Evolutionary conservation across 2,329 filamentous ascomycete species (phyloP).

Genomic region (Aspergillus proliferans): DNA sequence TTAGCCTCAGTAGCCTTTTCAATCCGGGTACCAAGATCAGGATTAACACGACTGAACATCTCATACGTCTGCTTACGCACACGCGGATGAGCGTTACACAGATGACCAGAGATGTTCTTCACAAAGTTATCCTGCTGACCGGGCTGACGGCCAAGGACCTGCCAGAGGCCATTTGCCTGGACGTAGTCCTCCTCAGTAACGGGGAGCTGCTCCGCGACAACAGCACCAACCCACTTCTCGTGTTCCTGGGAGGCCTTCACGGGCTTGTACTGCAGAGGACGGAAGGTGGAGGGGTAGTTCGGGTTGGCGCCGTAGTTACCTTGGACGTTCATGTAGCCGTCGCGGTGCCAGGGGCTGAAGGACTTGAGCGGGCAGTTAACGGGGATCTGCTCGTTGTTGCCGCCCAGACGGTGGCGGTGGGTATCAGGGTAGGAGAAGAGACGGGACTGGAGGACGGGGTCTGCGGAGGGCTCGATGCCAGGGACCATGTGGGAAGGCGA

Average conservation of each 20-base stretch:
- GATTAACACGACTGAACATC: slow-evolving; percentile 56
- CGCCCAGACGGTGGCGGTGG: slow-evolving; percentile 57
- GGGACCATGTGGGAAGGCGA: slow-evolving; percentile 61
- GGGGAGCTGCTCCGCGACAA: slow-evolving; percentile 34
- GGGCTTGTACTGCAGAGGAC: slow-evolving; percentile 30
- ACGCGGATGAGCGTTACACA: slow-evolving; percentile 49
- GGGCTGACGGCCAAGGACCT: slow-evolving; percentile 36
- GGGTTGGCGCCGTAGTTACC: slow-evolving; percentile 58
- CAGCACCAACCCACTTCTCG: slow-evolving; percentile 39
- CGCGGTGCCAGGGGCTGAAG: slow-evolving; percentile 63
- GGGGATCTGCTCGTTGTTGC: slow-evolving; percentile 60
- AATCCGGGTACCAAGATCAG: slow-evolving; percentile 49
- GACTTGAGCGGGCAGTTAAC: slow-evolving; percentile 51
- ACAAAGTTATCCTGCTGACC: slow-evolving; percentile 60
- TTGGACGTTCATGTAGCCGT: slow-evolving; percentile 63
- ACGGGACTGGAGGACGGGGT: slow-evolving; percentile 63
- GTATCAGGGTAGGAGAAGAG: slow-evolving; percentile 67
- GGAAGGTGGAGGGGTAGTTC: slow-evolving; percentile 45
- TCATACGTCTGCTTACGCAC: slow-evolving; percentile 55
- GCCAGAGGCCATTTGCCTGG: slow-evolving; percentile 40
- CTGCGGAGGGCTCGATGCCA: slow-evolving; percentile 62
- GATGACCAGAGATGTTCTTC: slow-evolving; percentile 53
- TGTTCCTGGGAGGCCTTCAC: slow-evolving; percentile 39
- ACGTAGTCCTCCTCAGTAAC: slow-evolving; percentile 42
- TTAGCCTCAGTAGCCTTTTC: slow-evolving; percentile 47